Percentiles rank a stretch among this genome's conserved stretches.
These are phyloP conservation scores for Xylaria flabelliformis DNA, from an alignment of 495 filamentous ascomycete species.

Conservation along the genomic window DNA sequence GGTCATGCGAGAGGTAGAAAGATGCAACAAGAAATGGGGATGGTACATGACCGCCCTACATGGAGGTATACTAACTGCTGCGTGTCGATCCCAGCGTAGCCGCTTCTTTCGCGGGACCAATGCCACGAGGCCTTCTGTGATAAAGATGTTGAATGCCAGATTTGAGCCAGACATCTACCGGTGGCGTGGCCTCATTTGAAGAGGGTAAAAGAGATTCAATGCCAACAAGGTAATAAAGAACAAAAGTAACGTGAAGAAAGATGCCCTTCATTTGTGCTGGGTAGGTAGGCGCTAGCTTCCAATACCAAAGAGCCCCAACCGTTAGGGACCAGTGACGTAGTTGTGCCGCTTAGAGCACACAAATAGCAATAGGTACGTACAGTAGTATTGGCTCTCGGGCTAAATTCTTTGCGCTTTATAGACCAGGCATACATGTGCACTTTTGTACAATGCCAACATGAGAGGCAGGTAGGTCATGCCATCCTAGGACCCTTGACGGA, in stretches of 20 bases:
- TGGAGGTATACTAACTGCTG: conserved; percentile 12
- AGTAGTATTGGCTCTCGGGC: neutral
- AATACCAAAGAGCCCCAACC: neutral
- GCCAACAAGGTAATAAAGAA: neutral
- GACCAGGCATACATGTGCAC: neutral
- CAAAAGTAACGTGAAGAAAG: neutral
- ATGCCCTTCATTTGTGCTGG: neutral
- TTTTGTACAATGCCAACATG: conserved; percentile 17
- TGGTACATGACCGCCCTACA: neutral
- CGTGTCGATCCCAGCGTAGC: conserved; percentile 15
- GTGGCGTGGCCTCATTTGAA: neutral
- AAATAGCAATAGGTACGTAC: conserved; percentile 12
- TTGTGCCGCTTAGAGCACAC: conserved; percentile 29
- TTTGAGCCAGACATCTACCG: neutral
- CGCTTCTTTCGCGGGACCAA: neutral
- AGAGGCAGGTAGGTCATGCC: conserved; percentile 27
- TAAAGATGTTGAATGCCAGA: neutral
- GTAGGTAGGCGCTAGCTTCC: neutral
- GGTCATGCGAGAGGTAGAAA: conserved; percentile 20
- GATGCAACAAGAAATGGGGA: conserved; percentile 4
- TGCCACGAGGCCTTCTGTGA: neutral
- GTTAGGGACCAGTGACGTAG: conserved; percentile 26
- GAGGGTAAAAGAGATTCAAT: neutral
- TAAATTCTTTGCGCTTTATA: conserved; percentile 20
- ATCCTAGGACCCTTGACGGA: conserved; percentile 19